Evolutionary conservation across 768 basidiomycete genomes (phyloP).

Genomic region (Lepiota subincarnata): DNA sequence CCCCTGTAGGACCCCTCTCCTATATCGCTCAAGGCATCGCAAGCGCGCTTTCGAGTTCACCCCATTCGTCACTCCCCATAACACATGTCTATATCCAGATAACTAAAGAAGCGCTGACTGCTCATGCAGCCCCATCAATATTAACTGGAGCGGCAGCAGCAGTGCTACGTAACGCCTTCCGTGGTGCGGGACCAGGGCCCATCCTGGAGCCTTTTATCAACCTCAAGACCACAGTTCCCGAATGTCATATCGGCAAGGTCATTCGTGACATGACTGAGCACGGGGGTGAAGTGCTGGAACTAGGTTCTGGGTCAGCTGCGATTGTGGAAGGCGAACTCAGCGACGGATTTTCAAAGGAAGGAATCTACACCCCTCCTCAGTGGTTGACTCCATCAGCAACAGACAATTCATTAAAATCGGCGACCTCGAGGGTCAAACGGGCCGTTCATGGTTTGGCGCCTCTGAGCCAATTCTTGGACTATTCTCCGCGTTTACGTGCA

Average conservation of each 20-base stretch:
- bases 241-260: slow-evolving; percentile 68
- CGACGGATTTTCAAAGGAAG: slow-evolving; percentile 53
- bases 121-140: slow-evolving; percentile 38
- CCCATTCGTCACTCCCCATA: slow-evolving; percentile 69
- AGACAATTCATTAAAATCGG: neutral
- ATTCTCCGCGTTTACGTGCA: slow-evolving; percentile 72
- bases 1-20: slow-evolving; percentile 42
- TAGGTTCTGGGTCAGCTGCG: slow-evolving; percentile 42
- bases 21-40: slow-evolving; percentile 66
- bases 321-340: slow-evolving; percentile 31
- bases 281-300: slow-evolving; percentile 73
- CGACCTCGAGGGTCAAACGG: slow-evolving; percentile 41
- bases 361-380: slow-evolving; percentile 70
- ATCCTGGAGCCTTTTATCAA: slow-evolving; percentile 76
- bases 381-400: slow-evolving; percentile 66
- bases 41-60: slow-evolving; percentile 72
- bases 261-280: slow-evolving; percentile 84
- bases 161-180: slow-evolving; percentile 59
- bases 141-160: slow-evolving; percentile 62
- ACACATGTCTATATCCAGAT: slow-evolving; percentile 62
- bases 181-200: slow-evolving; percentile 62
- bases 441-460: slow-evolving; percentile 72
- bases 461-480: slow-evolving; percentile 79
- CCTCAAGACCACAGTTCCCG: slow-evolving; percentile 63
- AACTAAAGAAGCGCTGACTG: slow-evolving; percentile 38